Evolutionary conservation across 2,329 filamentous ascomycete genomes (phyloP).

Genomic region (Clonostachys sp.): DNA sequence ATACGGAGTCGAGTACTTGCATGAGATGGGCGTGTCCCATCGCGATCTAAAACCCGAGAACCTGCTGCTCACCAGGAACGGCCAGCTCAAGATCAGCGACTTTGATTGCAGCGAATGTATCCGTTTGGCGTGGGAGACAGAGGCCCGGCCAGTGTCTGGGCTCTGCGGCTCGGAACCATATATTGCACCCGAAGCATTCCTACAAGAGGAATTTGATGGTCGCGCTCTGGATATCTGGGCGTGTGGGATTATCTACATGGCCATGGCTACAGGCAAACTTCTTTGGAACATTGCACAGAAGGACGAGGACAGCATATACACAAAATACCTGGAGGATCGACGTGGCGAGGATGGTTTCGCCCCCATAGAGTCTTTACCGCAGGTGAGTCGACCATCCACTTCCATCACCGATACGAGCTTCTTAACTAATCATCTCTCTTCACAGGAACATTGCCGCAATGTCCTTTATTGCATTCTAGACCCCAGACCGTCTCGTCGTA

Average conservation of each 20-base stretch:
- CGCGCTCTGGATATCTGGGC: slow-evolving; percentile 98
- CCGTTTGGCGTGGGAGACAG: slow-evolving; percentile 98
- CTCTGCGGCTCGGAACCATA: slow-evolving; percentile 96
- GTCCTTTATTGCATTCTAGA: slow-evolving; percentile 99
- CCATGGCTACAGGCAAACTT: slow-evolving; percentile 94
- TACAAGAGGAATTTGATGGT: slow-evolving; percentile 92
- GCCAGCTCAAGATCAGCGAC: slow-evolving; percentile 94
- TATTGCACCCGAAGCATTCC: slow-evolving; percentile 94
- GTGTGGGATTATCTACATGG: slow-evolving; percentile 99
- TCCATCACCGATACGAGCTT: not conserved
- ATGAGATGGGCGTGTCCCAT: slow-evolving; percentile 98
- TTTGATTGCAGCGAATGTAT: slow-evolving; percentile 99
- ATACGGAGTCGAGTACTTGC: slow-evolving; percentile 97
- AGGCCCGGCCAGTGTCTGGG: slow-evolving; percentile 96
- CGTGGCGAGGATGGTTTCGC: slow-evolving; percentile 94
- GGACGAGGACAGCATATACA: slow-evolving; percentile 96
- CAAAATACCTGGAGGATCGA: slow-evolving; percentile 86
- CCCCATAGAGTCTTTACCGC: slow-evolving; percentile 74
- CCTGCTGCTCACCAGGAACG: slow-evolving; percentile 85
- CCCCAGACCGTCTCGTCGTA: slow-evolving; percentile 85
- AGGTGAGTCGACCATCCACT: not conserved
- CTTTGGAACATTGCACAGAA: slow-evolving; percentile 96
- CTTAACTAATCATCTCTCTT: slow-evolving; percentile 8
- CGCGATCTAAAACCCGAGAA: slow-evolving; percentile 97
- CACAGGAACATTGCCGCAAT: slow-evolving; percentile 89